Evolutionary conservation across 2,329 filamentous ascomycete species (phyloP).

Genomic region (Monilinia fructigena): DNA sequence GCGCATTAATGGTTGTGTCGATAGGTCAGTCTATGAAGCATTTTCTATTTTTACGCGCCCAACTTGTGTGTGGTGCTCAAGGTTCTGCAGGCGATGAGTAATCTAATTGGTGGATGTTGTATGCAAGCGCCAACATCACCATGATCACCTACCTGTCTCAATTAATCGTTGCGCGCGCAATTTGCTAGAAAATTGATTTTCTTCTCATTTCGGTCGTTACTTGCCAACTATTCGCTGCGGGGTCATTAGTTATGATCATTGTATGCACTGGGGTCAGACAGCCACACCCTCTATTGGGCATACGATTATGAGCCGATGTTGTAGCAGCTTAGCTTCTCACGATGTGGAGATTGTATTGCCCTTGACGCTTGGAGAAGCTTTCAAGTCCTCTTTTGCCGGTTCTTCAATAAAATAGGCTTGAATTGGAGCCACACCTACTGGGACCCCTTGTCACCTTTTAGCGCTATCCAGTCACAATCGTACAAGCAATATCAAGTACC

Average conservation of each 20-base stretch:
- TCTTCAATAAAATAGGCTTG: slow-evolving; percentile 20
- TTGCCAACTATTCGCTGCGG: slow-evolving; percentile 16
- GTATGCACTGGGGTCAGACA: slow-evolving; percentile 13
- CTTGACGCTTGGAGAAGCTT: slow-evolving; percentile 20
- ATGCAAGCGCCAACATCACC: slow-evolving; percentile 19
- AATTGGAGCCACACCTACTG: slow-evolving; percentile 8
- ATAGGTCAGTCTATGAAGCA: not conserved
- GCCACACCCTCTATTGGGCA: slow-evolving; percentile 13
- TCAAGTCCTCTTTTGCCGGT: slow-evolving; percentile 15
- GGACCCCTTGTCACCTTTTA: slow-evolving; percentile 11
- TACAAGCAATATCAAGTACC: slow-evolving; percentile 8
- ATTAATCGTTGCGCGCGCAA: slow-evolving; percentile 23
- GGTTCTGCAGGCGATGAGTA: slow-evolving; percentile 16
- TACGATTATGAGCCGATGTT: not conserved
- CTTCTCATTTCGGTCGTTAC: not conserved
- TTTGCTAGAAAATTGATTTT: slow-evolving; percentile 12
- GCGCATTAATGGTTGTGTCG: not conserved
- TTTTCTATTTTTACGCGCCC: slow-evolving; percentile 24
- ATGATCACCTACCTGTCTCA: slow-evolving; percentile 1
- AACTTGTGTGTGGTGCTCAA: slow-evolving; percentile 11
- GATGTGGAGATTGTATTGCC: slow-evolving; percentile 2
- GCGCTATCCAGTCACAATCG: slow-evolving; percentile 14
- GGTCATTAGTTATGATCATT: not conserved
- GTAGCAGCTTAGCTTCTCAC: slow-evolving; percentile 11
- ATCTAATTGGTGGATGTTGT: slow-evolving; percentile 17